Evolutionary conservation across 495 filamentous ascomycete genomes (phyloP).

Genomic region (Penicillium cosmopolitanum): DNA sequence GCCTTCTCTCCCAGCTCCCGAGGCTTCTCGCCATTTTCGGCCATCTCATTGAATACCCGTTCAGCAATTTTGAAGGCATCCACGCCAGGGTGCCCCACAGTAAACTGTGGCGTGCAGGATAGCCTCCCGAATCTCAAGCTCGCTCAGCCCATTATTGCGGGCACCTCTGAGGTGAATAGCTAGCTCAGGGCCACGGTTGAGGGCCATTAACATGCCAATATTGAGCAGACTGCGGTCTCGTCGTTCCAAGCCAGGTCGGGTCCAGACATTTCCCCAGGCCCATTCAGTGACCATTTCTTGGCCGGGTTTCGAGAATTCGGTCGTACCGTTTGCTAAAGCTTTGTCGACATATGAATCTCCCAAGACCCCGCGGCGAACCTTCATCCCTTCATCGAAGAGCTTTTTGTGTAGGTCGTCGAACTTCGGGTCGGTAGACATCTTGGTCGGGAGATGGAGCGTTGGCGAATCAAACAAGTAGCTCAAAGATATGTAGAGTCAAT

Average conservation of each 20-base stretch:
- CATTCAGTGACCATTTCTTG: constrained; percentile 50
- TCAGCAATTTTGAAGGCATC: constrained; percentile 30
- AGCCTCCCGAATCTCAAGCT: constrained; percentile 57
- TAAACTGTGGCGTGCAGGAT: constrained; percentile 52
- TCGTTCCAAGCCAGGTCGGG: constrained; percentile 49
- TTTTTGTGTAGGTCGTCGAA: constrained; percentile 43
- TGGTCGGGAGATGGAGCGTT: neutral
- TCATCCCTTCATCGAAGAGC: constrained; percentile 58
- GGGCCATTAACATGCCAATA: constrained; percentile 54
- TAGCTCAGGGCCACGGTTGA: constrained; percentile 49
- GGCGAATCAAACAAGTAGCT: neutral
- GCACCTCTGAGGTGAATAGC: constrained; percentile 54
- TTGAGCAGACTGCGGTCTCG: constrained; percentile 53
- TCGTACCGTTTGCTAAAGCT: constrained; percentile 19
- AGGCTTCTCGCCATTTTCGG: constrained; percentile 19
- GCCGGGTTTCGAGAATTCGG: constrained; percentile 39
- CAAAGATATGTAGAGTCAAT: neutral
- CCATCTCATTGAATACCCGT: constrained; percentile 21
- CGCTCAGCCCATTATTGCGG: constrained; percentile 49
- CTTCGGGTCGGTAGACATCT: constrained; percentile 22
- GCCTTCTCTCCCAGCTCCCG: constrained; percentile 12
- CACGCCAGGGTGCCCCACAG: constrained; percentile 47
- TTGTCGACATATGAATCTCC: constrained; percentile 42
- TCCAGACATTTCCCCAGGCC: constrained; percentile 54
- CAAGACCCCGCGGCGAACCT: constrained; percentile 49